phyloP scores from a whole-genome alignment of 192 early-diverging fungal genomes.

The Linderina pennispora region DNA sequence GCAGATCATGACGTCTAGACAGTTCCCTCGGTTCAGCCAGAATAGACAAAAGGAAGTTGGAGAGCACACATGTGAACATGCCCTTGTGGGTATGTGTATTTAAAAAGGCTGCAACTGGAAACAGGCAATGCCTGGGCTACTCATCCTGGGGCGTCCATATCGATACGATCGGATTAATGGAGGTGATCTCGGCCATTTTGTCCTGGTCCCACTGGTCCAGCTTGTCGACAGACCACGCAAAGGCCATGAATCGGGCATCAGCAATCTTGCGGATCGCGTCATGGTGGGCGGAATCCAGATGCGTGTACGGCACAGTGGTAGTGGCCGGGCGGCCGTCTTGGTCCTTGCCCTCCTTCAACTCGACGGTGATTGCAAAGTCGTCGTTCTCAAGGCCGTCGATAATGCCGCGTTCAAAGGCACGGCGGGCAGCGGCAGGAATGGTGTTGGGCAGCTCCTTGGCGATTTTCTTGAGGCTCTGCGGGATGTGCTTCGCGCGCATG shows the following conservation, averaged over 20 bases:
- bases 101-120: too few species aligned
- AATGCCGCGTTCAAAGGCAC: slow-evolving; percentile 36
- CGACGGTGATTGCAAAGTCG: slow-evolving; percentile 50
- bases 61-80: too few species aligned
- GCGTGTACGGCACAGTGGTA: slow-evolving; percentile 24
- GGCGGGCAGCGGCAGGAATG: slow-evolving; percentile 43
- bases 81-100: too few species aligned
- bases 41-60: too few species aligned
- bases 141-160: slow-evolving; percentile 45
- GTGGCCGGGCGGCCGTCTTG: slow-evolving; percentile 2
- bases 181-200: slow-evolving; percentile 36
- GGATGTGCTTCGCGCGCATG: slow-evolving; percentile 28
- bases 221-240: slow-evolving; percentile 49
- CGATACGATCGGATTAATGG: slow-evolving; percentile 51
- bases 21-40: too few species aligned
- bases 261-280: slow-evolving; percentile 48
- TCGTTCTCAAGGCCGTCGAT: slow-evolving; percentile 26
- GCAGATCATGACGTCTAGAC: too few species aligned
- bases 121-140: not conserved
- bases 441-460: slow-evolving; percentile 46
- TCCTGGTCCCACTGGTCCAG: slow-evolving; percentile 46
- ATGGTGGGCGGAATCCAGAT: slow-evolving; percentile 25
- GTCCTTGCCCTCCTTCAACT: slow-evolving; percentile 19
- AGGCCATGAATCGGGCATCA: slow-evolving; percentile 50
- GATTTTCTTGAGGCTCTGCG: slow-evolving; percentile 45